Base-by-base conservation (phyloP, 306 rosid genomes). In the Ochetophila trinervis region DNA sequence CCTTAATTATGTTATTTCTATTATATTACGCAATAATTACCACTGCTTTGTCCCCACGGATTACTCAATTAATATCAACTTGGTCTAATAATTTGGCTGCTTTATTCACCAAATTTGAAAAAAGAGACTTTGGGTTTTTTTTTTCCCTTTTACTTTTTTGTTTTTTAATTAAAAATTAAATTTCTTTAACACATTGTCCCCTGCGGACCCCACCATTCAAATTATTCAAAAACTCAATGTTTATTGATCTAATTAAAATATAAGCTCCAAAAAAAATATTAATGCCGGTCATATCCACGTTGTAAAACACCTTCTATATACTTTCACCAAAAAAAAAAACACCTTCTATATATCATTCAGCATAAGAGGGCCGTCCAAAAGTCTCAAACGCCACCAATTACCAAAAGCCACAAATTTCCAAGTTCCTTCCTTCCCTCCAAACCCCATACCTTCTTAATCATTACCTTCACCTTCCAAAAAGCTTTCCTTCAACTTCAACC, bases 381-480 rank as follows among this genome's bases (percentile, higher is more conserved):
- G 42, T 48, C 70, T 19, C 65, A 54, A 72, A 74, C n/a, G n/a
- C 56, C 69, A 67, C 49, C 50, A 48, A 45, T n/a, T n/a, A n/a
- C 70, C 63, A 71, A 76, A 76, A 44, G 48, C 74, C 82, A 66
- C 34, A 74, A 57, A 49, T 68, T 84, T 83, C 76, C 79, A 61
- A 76, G 64, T 68, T 65, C 73, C 67, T 63, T 78, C 82, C 80
- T 34, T 27, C 10, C 8, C 22, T 50, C 54, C 19, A n/a, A 16
- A 6, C 20, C 5, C 54, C 21, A 50, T 50, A 16, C 21, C 78
- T 65, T 65, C 71, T 61, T 54, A 68, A 70, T 65, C 76, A 68
- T 74, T 51, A 45, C 68, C 76, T 21, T 60, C 61, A 76, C 74
- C 80, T 34, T 72, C 77, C 76, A 80, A 75, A 85, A 86, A 86